Conservation (phyloP, 805 yeast species). For the Candida jianshihensis region DNA sequence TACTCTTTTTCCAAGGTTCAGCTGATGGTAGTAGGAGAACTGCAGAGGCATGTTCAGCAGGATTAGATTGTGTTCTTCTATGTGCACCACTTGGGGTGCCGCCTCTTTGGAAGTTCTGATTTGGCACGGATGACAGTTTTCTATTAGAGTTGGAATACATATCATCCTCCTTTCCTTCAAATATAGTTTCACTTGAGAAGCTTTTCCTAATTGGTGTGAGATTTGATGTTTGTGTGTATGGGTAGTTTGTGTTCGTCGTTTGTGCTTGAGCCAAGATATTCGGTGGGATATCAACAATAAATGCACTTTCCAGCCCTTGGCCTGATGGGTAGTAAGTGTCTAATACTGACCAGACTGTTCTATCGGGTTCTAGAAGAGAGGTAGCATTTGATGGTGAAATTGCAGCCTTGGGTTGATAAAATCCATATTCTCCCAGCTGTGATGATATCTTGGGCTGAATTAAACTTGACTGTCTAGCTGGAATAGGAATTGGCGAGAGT, state of each 20-base stretch:
- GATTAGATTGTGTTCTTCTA: slow-evolving; percentile 19
- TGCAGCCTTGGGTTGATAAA: slow-evolving; percentile 1
- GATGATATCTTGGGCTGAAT: slow-evolving; percentile 9
- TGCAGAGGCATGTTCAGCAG: slow-evolving; percentile 20
- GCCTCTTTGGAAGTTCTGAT: slow-evolving; percentile 4
- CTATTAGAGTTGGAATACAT: slow-evolving; percentile 4
- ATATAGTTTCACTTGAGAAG: slow-evolving; percentile 17
- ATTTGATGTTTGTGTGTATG: not conserved
- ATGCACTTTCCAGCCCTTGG: slow-evolving; percentile 59
- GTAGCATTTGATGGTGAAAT: slow-evolving; percentile 10
- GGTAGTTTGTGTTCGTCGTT: slow-evolving; percentile 2
- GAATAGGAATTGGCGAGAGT: slow-evolving; percentile 19
- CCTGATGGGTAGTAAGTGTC: slow-evolving; percentile 61
- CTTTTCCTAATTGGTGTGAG: slow-evolving; percentile 6
- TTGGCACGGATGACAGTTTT: slow-evolving; percentile 16
- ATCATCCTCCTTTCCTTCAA: slow-evolving; percentile 19
- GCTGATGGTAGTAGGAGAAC: slow-evolving; percentile 19
- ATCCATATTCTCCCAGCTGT: slow-evolving; percentile 3
- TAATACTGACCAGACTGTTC: slow-evolving; percentile 46
- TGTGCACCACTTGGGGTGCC: slow-evolving; percentile 10
- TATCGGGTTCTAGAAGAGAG: slow-evolving; percentile 50
- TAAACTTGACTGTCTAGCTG: slow-evolving; percentile 14
- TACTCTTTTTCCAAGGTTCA: not conserved
- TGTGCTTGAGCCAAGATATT: slow-evolving; percentile 4
- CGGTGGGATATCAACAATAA: slow-evolving; percentile 45